Conservation (phyloP, 192 early-diverging fungal genomes). For the Pilaira anomala region DNA sequence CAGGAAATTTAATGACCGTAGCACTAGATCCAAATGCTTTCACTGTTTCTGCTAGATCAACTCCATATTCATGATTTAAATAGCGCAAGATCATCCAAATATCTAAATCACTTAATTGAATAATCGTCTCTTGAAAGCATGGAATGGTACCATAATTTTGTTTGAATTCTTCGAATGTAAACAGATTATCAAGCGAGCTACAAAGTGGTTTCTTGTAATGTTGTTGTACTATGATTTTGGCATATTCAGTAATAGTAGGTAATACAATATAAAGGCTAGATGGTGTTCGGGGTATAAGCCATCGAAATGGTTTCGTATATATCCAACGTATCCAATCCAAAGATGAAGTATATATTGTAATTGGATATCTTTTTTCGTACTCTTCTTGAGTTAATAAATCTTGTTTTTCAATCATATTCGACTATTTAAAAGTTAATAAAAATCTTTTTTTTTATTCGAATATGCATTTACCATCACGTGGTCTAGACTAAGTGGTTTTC, state of each 20-base stretch:
- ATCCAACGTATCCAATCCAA: constrained; percentile 1
- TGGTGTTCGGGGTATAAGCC: not conserved
- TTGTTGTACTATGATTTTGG: constrained; percentile 3
- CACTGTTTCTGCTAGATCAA: constrained; percentile 15
- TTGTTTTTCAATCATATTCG: not conserved
- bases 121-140: not conserved
- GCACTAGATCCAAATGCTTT: constrained; percentile 6
- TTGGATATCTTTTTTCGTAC: not conserved
- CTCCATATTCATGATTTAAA: constrained; percentile 17
- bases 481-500: constrained; percentile 17
- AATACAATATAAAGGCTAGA: constrained; percentile 10
- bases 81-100: constrained; percentile 30
- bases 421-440: not conserved
- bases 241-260: constrained; percentile 7
- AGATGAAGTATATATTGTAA: not conserved
- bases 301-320: not conserved
- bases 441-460: not conserved
- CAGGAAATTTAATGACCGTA: constrained; percentile 23
- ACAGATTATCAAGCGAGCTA: constrained; percentile 9
- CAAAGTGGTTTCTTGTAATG: constrained; percentile 9
- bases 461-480: constrained; percentile 16
- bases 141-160: not conserved
- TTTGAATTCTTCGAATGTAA: constrained; percentile 22
- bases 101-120: constrained; percentile 31
- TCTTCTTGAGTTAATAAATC: not conserved